Evolutionary conservation across 208 protist genomes (phyloP).

Genomic region (Trypanosoma vivax): DNA sequence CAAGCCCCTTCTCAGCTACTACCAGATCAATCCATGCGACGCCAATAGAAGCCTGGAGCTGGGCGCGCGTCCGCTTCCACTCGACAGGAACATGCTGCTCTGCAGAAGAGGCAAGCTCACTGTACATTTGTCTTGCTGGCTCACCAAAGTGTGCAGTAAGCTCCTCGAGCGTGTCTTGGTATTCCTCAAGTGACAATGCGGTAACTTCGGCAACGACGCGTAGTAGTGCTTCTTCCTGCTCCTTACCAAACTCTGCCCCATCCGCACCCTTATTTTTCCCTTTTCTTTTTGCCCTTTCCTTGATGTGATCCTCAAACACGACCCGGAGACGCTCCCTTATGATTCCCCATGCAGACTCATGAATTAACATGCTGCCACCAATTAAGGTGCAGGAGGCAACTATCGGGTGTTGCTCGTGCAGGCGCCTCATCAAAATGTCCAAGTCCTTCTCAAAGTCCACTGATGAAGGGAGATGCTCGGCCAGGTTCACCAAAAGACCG

Average conservation of each 20-base stretch:
- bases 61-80: constrained; percentile 27
- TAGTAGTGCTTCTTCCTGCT: constrained; percentile 17
- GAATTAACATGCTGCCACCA: constrained; percentile 30
- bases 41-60: constrained; percentile 34
- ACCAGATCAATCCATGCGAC: constrained; percentile 37
- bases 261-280: constrained; percentile 7
- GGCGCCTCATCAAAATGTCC: constrained; percentile 28
- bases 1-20: constrained; percentile 36
- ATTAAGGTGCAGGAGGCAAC: constrained; percentile 32
- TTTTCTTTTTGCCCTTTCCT: not conserved
- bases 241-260: constrained; percentile 10
- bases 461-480: constrained; percentile 31
- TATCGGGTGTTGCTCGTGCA: constrained; percentile 50
- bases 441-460: constrained; percentile 53
- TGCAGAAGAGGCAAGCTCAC: constrained; percentile 20
- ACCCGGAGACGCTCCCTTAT: constrained; percentile 21
- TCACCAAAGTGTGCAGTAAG: constrained; percentile 30
- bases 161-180: constrained; percentile 20
- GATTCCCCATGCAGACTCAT: constrained; percentile 19
- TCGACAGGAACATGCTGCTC: constrained; percentile 31
- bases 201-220: constrained; percentile 21
- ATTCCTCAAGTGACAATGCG: constrained; percentile 4
- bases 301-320: constrained; percentile 11
- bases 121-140: constrained; percentile 26
- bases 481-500: constrained; percentile 34